phyloP scores from a whole-genome alignment of 768 basidiomycete species.

The Amanita pallidorosea region DNA sequence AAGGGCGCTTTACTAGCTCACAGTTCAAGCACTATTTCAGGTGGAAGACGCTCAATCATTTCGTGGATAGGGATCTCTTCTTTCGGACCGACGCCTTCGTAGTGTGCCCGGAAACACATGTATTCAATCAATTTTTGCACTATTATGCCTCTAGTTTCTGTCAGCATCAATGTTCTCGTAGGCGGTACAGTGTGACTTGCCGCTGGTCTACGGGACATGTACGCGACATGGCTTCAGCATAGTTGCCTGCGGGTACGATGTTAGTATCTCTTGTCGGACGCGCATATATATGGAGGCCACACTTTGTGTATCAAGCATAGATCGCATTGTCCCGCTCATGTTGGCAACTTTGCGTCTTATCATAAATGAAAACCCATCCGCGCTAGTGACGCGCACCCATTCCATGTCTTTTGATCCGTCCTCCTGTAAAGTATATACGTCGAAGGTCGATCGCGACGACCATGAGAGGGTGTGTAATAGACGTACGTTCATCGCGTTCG shows the following conservation, averaged over 20 bases:
- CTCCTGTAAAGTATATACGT: background rate
- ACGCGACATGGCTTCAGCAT: conserved; percentile 63
- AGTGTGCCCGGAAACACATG: conserved; percentile 75
- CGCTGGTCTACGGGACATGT: conserved; percentile 63
- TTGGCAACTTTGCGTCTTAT: conserved; percentile 66
- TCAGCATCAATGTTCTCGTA: background rate
- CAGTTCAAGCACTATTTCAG: conserved; percentile 86
- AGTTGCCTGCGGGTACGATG: conserved; percentile 38
- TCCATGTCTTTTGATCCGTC: conserved; percentile 24
- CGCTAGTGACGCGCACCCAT: conserved; percentile 71
- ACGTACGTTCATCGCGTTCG: background rate
- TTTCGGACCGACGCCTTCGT: conserved; percentile 55
- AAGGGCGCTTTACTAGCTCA: conserved; percentile 29
- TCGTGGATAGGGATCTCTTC: conserved; percentile 74
- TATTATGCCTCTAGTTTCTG: conserved; percentile 42
- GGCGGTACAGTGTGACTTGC: conserved; percentile 24
- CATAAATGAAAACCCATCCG: conserved; percentile 76
- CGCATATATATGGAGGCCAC: conserved; percentile 8
- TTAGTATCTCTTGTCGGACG: background rate
- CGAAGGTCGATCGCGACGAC: background rate
- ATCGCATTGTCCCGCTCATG: conserved; percentile 72
- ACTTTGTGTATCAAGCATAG: conserved; percentile 72
- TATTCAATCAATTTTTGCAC: conserved; percentile 88
- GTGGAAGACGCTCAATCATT: conserved; percentile 72
- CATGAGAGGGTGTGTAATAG: background rate